phyloP scores from a whole-genome alignment of 495 filamentous ascomycete species.

The Aspergillus panamensis region DNA sequence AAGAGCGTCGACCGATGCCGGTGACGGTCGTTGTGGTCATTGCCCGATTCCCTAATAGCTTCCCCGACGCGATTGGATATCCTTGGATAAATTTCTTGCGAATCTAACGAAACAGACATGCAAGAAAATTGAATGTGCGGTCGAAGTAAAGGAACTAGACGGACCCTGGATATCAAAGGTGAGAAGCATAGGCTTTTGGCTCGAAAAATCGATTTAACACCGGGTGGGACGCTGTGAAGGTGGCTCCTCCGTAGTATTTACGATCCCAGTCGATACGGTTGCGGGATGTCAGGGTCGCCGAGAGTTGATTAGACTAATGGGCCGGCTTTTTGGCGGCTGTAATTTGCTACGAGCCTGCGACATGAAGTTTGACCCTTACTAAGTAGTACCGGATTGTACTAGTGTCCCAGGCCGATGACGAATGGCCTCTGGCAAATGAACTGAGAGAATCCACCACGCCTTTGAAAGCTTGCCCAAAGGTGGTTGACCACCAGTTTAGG shows the following conservation, averaged over 20 bases:
- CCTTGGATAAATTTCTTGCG: neutral
- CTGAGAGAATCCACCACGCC: conserved; percentile 22
- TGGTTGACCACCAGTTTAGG: neutral
- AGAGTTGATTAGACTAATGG: neutral
- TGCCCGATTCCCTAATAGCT: conserved; percentile 4
- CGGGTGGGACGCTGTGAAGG: neutral
- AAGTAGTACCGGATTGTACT: conserved; percentile 1
- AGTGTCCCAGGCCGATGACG: conserved; percentile 32
- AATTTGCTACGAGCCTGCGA: neutral
- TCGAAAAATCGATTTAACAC: neutral
- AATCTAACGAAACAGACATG: neutral
- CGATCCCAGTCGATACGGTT: conserved; percentile 1
- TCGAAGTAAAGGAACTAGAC: too few relatives aligned
- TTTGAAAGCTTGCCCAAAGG: neutral
- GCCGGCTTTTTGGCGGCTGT: neutral
- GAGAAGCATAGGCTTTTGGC: neutral
- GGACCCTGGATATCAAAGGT: neutral
- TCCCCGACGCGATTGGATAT: neutral
- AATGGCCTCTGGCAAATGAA: conserved; percentile 35
- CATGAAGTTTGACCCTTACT: neutral
- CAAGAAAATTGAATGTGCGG: neutral
- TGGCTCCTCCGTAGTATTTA: neutral
- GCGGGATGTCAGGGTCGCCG: neutral
- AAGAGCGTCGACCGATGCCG: conserved; percentile 43
- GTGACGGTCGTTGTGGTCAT: conserved; percentile 48